These are phyloP conservation scores for Drechslerella coelobrocha DNA, from an alignment of 2,329 filamentous ascomycete genomes.

Conservation along the genomic window DNA sequence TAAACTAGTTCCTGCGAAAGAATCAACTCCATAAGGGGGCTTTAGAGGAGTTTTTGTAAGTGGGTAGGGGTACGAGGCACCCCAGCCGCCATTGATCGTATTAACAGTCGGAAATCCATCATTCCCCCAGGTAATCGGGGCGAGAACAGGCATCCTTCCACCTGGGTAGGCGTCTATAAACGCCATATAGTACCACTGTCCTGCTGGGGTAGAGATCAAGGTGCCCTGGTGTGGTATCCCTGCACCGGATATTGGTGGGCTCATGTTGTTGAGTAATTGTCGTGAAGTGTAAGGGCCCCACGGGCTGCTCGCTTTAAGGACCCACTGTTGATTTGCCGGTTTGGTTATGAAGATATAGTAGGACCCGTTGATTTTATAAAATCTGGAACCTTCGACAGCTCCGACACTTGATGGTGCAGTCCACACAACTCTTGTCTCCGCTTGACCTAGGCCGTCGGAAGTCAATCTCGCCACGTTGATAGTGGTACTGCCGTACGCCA, in stretches of 20 bases:
- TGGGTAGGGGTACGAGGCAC: slow-evolving; percentile 60
- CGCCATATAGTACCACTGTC: slow-evolving; percentile 68
- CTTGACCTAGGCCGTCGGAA: slow-evolving; percentile 61
- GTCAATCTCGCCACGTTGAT: slow-evolving; percentile 64
- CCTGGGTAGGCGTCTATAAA: slow-evolving; percentile 66
- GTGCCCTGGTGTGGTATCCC: slow-evolving; percentile 66
- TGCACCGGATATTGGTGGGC: slow-evolving; percentile 60
- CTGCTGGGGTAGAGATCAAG: slow-evolving; percentile 63
- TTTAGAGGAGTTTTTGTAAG: slow-evolving; percentile 55
- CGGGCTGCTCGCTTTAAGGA: slow-evolving; percentile 63
- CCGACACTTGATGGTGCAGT: slow-evolving; percentile 55
- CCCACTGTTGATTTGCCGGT: slow-evolving; percentile 61
- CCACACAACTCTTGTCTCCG: slow-evolving; percentile 61
- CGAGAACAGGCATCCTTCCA: slow-evolving; percentile 66
- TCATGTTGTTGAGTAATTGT: slow-evolving; percentile 60
- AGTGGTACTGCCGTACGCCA: slow-evolving; percentile 64
- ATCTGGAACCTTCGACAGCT: slow-evolving; percentile 63
- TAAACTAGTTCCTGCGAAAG: slow-evolving; percentile 60
- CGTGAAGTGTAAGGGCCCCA: slow-evolving; percentile 65
- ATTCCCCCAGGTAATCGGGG: slow-evolving; percentile 63
- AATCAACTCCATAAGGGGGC: slow-evolving; percentile 59
- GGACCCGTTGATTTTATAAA: slow-evolving; percentile 66
- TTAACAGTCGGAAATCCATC: slow-evolving; percentile 64
- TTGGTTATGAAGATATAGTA: slow-evolving; percentile 66
- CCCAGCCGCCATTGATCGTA: slow-evolving; percentile 62